Percentiles rank a stretch among this genome's conserved stretches.
These are phyloP conservation scores for Petunia secreta DNA, from an alignment of 257 asterid species.

Conservation along the genomic window DNA sequence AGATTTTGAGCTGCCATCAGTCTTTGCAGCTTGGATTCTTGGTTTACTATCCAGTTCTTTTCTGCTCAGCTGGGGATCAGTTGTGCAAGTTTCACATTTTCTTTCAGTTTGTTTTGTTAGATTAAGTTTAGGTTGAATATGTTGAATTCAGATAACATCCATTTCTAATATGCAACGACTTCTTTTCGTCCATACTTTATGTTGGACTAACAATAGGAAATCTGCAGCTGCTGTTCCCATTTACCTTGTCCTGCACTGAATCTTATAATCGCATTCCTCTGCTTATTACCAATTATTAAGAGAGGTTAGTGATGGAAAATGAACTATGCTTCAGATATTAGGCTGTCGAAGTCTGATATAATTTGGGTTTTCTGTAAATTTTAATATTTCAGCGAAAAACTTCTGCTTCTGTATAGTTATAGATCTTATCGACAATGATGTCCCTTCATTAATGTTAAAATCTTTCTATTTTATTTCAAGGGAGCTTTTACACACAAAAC, in stretches of 20 bases:
- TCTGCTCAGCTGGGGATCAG: too few species aligned
- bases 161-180: background rate
- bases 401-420: background rate
- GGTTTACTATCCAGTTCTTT: too few species aligned
- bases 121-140: too few species aligned
- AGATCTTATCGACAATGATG: background rate
- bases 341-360: background rate
- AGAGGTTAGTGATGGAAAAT: background rate
- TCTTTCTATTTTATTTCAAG: constrained; percentile 36
- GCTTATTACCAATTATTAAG: background rate
- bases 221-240: background rate
- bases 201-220: background rate
- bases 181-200: background rate
- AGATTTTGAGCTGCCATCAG: too few species aligned
- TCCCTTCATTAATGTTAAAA: constrained; percentile 10
- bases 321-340: background rate
- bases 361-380: background rate
- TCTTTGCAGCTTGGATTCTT: too few species aligned
- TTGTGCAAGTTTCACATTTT: too few species aligned
- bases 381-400: background rate
- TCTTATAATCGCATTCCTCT: background rate
- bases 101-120: too few species aligned
- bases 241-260: background rate
- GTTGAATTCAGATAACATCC: background rate
- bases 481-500: constrained; percentile 69